Conservation (phyloP, 2,329 filamentous ascomycete species). For the Penicillium sp. region DNA sequence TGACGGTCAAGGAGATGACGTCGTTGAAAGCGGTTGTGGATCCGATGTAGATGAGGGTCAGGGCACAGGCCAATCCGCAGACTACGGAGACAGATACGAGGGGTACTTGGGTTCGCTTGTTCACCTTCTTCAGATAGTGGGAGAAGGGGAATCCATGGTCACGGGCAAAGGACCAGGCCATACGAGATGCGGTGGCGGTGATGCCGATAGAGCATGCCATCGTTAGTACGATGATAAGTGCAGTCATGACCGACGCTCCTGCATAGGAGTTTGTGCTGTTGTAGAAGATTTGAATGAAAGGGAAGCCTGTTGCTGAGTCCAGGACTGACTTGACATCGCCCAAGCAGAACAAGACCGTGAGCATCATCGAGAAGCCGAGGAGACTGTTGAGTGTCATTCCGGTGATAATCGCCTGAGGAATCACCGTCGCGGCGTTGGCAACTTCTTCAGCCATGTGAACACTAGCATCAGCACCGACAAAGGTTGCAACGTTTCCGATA, state of each 20-base stretch:
- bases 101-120: constrained; percentile 15
- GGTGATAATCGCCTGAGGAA: constrained; percentile 39
- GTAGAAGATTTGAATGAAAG: constrained; percentile 46
- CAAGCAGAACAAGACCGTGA: constrained; percentile 37
- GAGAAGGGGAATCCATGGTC: constrained; percentile 34
- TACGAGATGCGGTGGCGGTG: constrained; percentile 32
- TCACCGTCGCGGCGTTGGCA: constrained; percentile 34
- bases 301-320: constrained; percentile 33
- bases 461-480: constrained; percentile 31
- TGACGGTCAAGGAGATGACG: constrained; percentile 30
- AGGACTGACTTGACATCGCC: constrained; percentile 36
- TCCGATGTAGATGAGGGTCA: constrained; percentile 25
- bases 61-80: constrained; percentile 20
- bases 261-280: constrained; percentile 44
- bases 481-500: constrained; percentile 36
- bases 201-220: constrained; percentile 32
- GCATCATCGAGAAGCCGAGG: constrained; percentile 38
- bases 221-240: constrained; percentile 33
- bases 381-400: constrained; percentile 36
- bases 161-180: constrained; percentile 36
- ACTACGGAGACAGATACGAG: constrained; percentile 20
- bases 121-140: constrained; percentile 15
- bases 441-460: constrained; percentile 42
- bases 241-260: constrained; percentile 29
- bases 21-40: constrained; percentile 23